phyloP scores from a whole-genome alignment of 2,329 filamentous ascomycete genomes.

The Talaromyces sp. region DNA sequence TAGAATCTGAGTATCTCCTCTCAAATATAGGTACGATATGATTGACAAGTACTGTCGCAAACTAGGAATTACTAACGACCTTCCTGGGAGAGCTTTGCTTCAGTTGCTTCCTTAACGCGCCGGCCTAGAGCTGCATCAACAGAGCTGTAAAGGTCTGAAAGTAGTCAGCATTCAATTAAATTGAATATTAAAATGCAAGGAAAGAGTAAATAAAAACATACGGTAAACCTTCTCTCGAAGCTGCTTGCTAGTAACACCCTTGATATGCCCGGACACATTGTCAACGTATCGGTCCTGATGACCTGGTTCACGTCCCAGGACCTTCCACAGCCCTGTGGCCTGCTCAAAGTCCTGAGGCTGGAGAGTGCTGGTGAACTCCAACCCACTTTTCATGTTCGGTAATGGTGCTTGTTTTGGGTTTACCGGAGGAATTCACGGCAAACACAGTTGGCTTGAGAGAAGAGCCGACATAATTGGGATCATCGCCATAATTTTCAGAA shows the following conservation, averaged over 20 bases:
- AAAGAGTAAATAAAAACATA: constrained; percentile 18
- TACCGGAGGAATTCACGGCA: constrained; percentile 14
- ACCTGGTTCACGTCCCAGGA: constrained; percentile 30
- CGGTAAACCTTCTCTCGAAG: constrained; percentile 29
- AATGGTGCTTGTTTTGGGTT: constrained; percentile 22
- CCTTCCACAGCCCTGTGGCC: constrained; percentile 30
- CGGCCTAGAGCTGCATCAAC: constrained; percentile 54
- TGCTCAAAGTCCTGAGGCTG: constrained; percentile 32
- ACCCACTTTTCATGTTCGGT: constrained; percentile 29
- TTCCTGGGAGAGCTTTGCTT: constrained; percentile 27
- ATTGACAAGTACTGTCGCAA: not conserved
- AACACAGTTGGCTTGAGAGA: constrained; percentile 22
- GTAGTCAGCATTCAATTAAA: not conserved
- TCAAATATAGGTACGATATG: not conserved
- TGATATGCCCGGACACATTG: constrained; percentile 27
- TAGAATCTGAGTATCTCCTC: not conserved
- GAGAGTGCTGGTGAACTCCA: constrained; percentile 26
- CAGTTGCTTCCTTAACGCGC: constrained; percentile 53
- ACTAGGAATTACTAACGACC: not conserved
- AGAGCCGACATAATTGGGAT: constrained; percentile 53
- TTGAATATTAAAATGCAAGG: not conserved
- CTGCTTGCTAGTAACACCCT: constrained; percentile 21
- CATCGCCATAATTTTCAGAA: constrained; percentile 55
- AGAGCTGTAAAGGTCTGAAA: constrained; percentile 16
- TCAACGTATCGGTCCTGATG: constrained; percentile 32